Conservation (phyloP, 441 rosid genomes). For the Adansonia gregorii region DNA sequence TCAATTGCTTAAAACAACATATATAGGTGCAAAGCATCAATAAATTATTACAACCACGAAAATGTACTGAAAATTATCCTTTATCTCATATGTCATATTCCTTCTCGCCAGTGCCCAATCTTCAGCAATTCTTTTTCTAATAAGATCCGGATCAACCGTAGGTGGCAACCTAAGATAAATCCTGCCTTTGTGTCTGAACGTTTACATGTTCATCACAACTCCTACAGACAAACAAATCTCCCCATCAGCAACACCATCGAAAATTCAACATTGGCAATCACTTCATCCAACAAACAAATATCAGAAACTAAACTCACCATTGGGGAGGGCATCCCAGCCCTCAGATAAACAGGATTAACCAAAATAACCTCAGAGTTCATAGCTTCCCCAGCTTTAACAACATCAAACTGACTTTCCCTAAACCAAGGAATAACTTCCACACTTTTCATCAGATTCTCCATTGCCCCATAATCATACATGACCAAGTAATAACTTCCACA, state of each 20-base stretch:
- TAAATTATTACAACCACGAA: not conserved
- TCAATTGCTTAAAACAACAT: not conserved
- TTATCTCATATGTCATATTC: slow-evolving; percentile 75
- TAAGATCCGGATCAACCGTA: slow-evolving; percentile 59
- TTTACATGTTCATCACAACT: slow-evolving; percentile 85
- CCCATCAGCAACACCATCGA: not conserved
- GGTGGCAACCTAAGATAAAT: slow-evolving; percentile 82
- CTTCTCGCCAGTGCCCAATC: slow-evolving; percentile 86
- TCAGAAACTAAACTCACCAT: slow-evolving; percentile 35
- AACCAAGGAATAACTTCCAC: slow-evolving; percentile 61
- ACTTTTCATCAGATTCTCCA: slow-evolving; percentile 44
- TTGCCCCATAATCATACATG: slow-evolving; percentile 66
- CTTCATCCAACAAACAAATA: not conserved
- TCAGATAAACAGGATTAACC: slow-evolving; percentile 79
- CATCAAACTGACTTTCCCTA: slow-evolving; percentile 71
- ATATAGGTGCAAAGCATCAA: not conserved
- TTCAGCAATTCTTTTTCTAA: slow-evolving; percentile 66
- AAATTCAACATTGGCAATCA: not conserved
- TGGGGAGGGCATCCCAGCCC: slow-evolving; percentile 75
- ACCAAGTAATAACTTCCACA: slow-evolving; percentile 59
- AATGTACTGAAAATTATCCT: not conserved
- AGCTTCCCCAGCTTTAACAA: slow-evolving; percentile 54
- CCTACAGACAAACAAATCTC: slow-evolving; percentile 40
- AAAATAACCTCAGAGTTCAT: slow-evolving; percentile 72
- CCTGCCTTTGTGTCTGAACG: slow-evolving; percentile 94